Conservation (phyloP, 345 rosid genomes). For the Noccaea bulbosa region DNA sequence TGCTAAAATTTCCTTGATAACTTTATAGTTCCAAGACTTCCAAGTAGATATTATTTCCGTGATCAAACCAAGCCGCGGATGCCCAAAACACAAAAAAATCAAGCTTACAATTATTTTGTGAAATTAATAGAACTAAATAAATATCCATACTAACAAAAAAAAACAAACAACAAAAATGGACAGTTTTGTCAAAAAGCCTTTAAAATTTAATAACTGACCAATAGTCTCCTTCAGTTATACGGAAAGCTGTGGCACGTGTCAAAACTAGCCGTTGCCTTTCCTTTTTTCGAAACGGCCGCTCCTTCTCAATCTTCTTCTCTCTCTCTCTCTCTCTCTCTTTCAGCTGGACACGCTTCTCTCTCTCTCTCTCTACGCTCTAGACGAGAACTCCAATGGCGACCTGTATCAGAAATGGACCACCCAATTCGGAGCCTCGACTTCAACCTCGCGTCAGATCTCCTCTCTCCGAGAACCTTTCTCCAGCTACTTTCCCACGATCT, state of each 20-base stretch:
- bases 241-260: constrained; percentile 27
- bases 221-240: constrained; percentile 1
- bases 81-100: too few relatives aligned
- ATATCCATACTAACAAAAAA: too few relatives aligned
- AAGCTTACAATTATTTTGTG: too few relatives aligned
- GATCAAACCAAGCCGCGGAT: too few relatives aligned
- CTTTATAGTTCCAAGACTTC: too few relatives aligned
- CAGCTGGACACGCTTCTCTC: constrained; percentile 4
- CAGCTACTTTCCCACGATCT: constrained; percentile 26
- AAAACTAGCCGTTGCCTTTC: constrained; percentile 75
- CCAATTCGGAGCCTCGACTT: constrained; percentile 36
- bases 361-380: constrained; percentile 2
- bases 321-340: neutral
- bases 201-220: neutral
- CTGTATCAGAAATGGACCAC: constrained; percentile 76
- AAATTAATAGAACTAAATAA: too few relatives aligned
- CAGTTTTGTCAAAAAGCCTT: neutral
- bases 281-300: constrained; percentile 39
- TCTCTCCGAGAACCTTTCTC: constrained; percentile 55
- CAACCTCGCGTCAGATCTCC: constrained; percentile 71
- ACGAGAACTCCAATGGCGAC: constrained; percentile 35
- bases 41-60: too few relatives aligned
- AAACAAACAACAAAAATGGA: too few relatives aligned
- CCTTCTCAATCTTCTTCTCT: neutral
- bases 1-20: too few relatives aligned